Percentiles rank a stretch among this genome's conserved stretches.
Evolutionary conservation across 1,284 basidiomycete species (phyloP).

Genomic region (Ceratobasidium sp.): DNA sequence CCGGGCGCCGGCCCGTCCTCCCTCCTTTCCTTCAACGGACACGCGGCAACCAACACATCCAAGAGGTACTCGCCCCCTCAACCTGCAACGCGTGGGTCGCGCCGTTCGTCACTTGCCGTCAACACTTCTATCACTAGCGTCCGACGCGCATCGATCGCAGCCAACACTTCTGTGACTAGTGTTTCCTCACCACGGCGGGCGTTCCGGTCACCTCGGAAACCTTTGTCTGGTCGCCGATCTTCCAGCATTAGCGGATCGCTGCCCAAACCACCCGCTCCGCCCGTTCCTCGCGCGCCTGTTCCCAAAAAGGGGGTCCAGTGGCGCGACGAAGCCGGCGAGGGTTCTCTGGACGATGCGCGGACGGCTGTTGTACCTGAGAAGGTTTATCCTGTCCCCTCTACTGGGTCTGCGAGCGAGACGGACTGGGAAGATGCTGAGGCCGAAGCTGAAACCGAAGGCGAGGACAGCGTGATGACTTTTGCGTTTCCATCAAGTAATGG

Average conservation of each 20-base stretch:
- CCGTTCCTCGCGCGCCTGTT: constrained; percentile 15
- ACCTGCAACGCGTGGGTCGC: constrained; percentile 22
- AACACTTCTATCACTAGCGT: constrained; percentile 49
- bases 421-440: constrained; percentile 77
- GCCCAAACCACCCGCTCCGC: constrained; percentile 30
- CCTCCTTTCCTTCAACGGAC: constrained; percentile 54
- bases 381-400: constrained; percentile 26
- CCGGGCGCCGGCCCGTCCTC: constrained; percentile 62
- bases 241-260: constrained; percentile 39
- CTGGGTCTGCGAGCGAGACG: constrained; percentile 58
- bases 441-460: not conserved
- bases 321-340: constrained; percentile 88
- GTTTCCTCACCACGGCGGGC: constrained; percentile 53
- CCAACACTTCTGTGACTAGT: constrained; percentile 49
- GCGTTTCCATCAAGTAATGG: too few species aligned
- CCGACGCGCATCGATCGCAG: constrained; percentile 56
- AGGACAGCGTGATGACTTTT: constrained; percentile 57
- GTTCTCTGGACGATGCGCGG: constrained; percentile 78
- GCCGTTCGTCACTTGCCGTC: constrained; percentile 52
- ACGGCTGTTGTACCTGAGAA: constrained; percentile 51
- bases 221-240: constrained; percentile 49
- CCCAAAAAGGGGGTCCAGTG: constrained; percentile 85
- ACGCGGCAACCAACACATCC: constrained; percentile 37
- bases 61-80: constrained; percentile 27
- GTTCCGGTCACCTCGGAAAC: constrained; percentile 72